Evolutionary conservation across 805 yeast genomes (phyloP).

Genomic region (Yamadazyma olivae): DNA sequence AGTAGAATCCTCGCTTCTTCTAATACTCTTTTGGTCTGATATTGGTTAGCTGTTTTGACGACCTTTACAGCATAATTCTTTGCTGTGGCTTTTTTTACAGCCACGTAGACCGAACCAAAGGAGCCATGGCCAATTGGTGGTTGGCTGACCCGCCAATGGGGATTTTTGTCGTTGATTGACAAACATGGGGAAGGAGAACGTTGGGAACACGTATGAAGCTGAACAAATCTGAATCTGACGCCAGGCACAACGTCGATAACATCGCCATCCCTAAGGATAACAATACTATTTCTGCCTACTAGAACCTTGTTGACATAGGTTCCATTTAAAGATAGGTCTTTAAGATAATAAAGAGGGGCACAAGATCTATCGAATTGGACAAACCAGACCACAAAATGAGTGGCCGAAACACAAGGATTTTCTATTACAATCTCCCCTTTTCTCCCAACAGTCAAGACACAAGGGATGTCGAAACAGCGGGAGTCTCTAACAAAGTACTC

Average conservation of each 20-base stretch:
- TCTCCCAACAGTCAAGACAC: neutral
- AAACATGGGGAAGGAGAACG: too few relatives aligned
- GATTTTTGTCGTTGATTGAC: too few relatives aligned
- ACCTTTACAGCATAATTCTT: slow-evolving; percentile 54
- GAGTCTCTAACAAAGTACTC: too few relatives aligned
- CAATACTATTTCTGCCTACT: slow-evolving; percentile 27
- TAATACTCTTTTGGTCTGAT: neutral
- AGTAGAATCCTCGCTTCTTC: slow-evolving; percentile 42
- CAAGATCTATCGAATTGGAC: slow-evolving; percentile 48
- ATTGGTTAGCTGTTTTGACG: too few relatives aligned
- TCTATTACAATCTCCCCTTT: slow-evolving; percentile 15
- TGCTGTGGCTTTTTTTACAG: slow-evolving; percentile 17
- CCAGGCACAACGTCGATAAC: slow-evolving; percentile 13
- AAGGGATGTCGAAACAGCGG: too few relatives aligned
- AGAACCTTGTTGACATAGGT: slow-evolving; percentile 38
- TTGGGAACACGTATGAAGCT: too few relatives aligned
- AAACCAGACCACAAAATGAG: slow-evolving; percentile 49
- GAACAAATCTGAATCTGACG: neutral
- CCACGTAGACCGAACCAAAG: slow-evolving; percentile 51
- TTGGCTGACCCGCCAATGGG: slow-evolving; percentile 40
- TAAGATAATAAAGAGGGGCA: slow-evolving; percentile 46
- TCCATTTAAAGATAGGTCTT: slow-evolving; percentile 53
- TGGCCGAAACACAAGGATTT: slow-evolving; percentile 40
- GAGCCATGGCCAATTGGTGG: slow-evolving; percentile 53
- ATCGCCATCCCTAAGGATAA: slow-evolving; percentile 38